Conservation (phyloP, 768 basidiomycete genomes). For the Pisolithus tinctorius region DNA sequence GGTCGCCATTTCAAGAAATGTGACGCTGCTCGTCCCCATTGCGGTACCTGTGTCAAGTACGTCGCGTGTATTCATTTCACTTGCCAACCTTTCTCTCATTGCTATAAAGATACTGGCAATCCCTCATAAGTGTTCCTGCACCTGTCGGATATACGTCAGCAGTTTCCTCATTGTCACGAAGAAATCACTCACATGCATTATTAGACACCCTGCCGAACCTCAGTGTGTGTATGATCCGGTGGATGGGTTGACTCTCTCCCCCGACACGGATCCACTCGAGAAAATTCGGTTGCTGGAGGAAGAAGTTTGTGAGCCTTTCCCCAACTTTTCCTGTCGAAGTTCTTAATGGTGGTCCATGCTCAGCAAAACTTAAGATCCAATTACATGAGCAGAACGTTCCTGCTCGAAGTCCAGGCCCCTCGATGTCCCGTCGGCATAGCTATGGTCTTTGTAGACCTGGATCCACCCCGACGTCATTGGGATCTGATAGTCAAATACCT, state of each 20-base stretch:
- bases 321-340: constrained; percentile 1
- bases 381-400: constrained; percentile 49
- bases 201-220: constrained; percentile 78
- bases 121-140: constrained; percentile 75
- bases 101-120: constrained; percentile 64
- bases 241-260: constrained; percentile 69
- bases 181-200: constrained; percentile 6
- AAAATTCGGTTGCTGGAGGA: constrained; percentile 73
- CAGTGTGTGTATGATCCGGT: constrained; percentile 84
- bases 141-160: constrained; percentile 79
- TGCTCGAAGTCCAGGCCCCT: constrained; percentile 27
- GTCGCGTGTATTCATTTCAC: constrained; percentile 22
- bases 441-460: constrained; percentile 13
- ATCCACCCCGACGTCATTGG: constrained; percentile 18
- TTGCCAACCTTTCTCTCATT: constrained; percentile 7
- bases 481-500: constrained; percentile 10
- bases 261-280: constrained; percentile 73
- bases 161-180: not conserved
- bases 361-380: constrained; percentile 59
- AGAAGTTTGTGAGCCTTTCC: constrained; percentile 53
- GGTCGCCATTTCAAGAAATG: constrained; percentile 56
- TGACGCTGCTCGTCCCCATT: constrained; percentile 81
- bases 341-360: constrained; percentile 7
- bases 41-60: constrained; percentile 77
- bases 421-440: constrained; percentile 10